Conservation (phyloP, 2,329 filamentous ascomycete genomes). For the Trichophyton benhamiae region DNA sequence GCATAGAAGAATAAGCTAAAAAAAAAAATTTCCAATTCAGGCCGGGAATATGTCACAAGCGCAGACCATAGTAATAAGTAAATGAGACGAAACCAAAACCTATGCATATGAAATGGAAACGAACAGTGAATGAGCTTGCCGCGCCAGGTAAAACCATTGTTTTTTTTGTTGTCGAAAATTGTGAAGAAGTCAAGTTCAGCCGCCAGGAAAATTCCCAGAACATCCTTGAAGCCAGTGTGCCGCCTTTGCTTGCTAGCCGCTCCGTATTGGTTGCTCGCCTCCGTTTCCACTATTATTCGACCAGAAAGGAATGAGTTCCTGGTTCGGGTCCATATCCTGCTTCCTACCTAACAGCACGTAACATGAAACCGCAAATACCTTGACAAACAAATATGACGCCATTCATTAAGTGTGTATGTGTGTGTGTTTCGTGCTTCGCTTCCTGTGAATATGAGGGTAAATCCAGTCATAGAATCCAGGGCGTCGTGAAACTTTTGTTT, state of each 20-base stretch:
- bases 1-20: background rate
- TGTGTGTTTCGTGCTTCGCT: background rate
- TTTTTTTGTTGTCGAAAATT: background rate
- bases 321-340: background rate
- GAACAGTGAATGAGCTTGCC: background rate
- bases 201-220: background rate
- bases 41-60: background rate
- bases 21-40: background rate
- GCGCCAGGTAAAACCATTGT: background rate
- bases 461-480: constrained; percentile 23
- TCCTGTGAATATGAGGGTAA: constrained; percentile 17
- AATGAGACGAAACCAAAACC: background rate
- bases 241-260: background rate
- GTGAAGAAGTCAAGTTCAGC: background rate
- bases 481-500: constrained; percentile 31
- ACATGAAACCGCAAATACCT: constrained; percentile 18
- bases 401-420: constrained; percentile 27
- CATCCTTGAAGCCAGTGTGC: background rate
- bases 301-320: background rate
- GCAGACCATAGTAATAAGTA: background rate
- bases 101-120: background rate
- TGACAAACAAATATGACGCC: constrained; percentile 30
- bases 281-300: background rate
- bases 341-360: background rate
- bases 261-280: background rate